These are phyloP conservation scores for Ceratobasidium sp. DNA, from an alignment of 1,284 basidiomycete genomes.

Conservation along the genomic window DNA sequence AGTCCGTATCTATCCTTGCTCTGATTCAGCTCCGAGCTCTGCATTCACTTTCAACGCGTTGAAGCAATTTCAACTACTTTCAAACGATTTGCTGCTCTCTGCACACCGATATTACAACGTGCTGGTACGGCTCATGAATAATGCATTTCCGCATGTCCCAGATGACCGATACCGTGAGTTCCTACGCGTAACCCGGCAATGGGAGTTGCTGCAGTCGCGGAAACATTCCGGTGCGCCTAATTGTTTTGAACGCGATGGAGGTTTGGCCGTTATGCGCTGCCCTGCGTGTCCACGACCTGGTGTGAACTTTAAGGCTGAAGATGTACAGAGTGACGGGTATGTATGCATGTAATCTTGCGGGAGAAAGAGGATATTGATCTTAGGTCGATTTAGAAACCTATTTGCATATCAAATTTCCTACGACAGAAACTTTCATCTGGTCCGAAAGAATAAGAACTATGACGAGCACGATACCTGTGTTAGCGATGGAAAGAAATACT, in stretches of 20 bases:
- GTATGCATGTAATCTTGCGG: no score
- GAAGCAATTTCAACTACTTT: neutral
- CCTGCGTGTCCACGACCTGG: slow-evolving; percentile 4
- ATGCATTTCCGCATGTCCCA: neutral
- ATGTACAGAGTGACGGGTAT: neutral
- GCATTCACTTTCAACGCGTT: slow-evolving; percentile 1
- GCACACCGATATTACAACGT: neutral
- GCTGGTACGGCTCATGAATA: neutral
- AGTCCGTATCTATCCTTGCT: neutral
- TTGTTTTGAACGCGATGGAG: no score
- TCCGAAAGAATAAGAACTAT: neutral
- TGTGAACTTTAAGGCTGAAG: neutral
- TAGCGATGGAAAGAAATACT: neutral
- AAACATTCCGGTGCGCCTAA: neutral
- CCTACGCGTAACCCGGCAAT: neutral
- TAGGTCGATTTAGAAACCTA: neutral
- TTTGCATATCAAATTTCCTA: neutral
- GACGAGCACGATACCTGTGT: neutral
- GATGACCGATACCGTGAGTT: slow-evolving; percentile 1
- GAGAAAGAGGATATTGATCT: no score
- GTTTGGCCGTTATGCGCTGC: neutral
- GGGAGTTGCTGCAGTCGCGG: neutral
- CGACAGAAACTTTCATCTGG: neutral
- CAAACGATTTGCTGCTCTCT: neutral
- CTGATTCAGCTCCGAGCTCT: neutral